These are phyloP conservation scores for Penicillium antarcticum DNA, from an alignment of 495 filamentous ascomycete genomes.

Conservation along the genomic window DNA sequence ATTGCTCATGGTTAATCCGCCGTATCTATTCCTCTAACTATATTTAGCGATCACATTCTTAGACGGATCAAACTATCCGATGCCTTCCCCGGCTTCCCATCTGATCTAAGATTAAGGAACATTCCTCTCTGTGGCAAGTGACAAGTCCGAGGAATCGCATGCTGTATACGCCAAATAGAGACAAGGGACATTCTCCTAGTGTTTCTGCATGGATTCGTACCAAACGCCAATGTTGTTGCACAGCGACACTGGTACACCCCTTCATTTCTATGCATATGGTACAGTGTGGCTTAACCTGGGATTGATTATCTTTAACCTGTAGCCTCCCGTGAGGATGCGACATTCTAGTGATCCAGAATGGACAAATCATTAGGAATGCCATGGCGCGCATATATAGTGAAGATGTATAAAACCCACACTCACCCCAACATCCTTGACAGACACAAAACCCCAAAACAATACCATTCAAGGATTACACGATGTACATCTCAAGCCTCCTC, in stretches of 20 bases:
- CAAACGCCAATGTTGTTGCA: not conserved
- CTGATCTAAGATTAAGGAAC: not conserved
- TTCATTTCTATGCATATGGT: conserved; percentile 6
- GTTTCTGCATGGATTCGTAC: not conserved
- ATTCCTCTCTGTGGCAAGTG: not conserved
- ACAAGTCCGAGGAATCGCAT: not conserved
- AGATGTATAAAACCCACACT: not conserved
- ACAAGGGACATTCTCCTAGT: conserved; percentile 1
- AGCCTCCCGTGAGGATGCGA: not conserved
- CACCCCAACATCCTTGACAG: not conserved
- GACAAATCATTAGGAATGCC: not conserved
- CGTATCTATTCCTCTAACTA: too few relatives aligned
- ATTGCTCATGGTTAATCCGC: too few relatives aligned
- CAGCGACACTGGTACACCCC: conserved; percentile 10
- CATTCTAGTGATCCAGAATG: not conserved
- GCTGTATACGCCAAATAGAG: not conserved
- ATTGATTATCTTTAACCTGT: too few relatives aligned
- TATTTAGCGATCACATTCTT: not conserved
- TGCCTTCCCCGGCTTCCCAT: not conserved
- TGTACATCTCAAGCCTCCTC: conserved; percentile 6
- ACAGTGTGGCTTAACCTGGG: not conserved
- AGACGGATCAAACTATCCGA: not conserved
- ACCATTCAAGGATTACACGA: conserved; percentile 8
- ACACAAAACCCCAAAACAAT: not conserved
- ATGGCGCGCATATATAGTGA: not conserved